These are phyloP conservation scores for Cylindrodendrum hubeiense DNA, from an alignment of 2,329 filamentous ascomycete genomes.

Conservation along the genomic window DNA sequence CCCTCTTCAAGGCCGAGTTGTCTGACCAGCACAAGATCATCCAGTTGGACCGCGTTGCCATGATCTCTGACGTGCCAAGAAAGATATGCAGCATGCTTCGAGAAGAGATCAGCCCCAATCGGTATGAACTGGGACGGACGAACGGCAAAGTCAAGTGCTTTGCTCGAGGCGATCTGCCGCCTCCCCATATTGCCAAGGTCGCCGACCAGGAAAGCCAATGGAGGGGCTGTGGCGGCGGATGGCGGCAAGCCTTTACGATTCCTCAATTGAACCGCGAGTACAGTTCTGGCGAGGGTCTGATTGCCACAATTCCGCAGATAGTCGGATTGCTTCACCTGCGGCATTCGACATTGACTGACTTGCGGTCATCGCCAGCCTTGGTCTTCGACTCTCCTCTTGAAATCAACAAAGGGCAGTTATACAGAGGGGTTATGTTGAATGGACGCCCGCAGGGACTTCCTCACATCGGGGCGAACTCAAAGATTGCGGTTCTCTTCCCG, in stretches of 20 bases:
- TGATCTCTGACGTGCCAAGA: not conserved
- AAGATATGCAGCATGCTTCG: slow-evolving; percentile 8
- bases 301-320: slow-evolving; percentile 20
- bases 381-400: not conserved
- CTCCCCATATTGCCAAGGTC: slow-evolving; percentile 4
- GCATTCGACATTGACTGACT: slow-evolving; percentile 1
- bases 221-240: slow-evolving; percentile 9
- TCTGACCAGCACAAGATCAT: not conserved
- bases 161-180: slow-evolving; percentile 4
- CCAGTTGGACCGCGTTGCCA: slow-evolving; percentile 9
- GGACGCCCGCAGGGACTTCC: not conserved
- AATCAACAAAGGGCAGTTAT: too few relatives aligned
- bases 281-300: slow-evolving; percentile 10
- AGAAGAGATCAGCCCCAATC: slow-evolving; percentile 15
- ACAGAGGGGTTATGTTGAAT: not conserved
- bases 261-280: slow-evolving; percentile 7
- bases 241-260: slow-evolving; percentile 10
- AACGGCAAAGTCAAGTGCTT: slow-evolving; percentile 18
- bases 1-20: slow-evolving; percentile 7
- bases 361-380: slow-evolving; percentile 6
- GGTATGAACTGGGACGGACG: slow-evolving; percentile 1
- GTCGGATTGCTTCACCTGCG: slow-evolving; percentile 18
- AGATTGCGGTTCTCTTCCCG: slow-evolving; percentile 16
- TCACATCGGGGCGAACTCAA: slow-evolving; percentile 14
- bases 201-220: not conserved